Evolutionary conservation across 2,329 filamentous ascomycete genomes (phyloP), one percentile per base, ranked within the genome.

Genomic region (Rugonectria rugulosa): DNA sequence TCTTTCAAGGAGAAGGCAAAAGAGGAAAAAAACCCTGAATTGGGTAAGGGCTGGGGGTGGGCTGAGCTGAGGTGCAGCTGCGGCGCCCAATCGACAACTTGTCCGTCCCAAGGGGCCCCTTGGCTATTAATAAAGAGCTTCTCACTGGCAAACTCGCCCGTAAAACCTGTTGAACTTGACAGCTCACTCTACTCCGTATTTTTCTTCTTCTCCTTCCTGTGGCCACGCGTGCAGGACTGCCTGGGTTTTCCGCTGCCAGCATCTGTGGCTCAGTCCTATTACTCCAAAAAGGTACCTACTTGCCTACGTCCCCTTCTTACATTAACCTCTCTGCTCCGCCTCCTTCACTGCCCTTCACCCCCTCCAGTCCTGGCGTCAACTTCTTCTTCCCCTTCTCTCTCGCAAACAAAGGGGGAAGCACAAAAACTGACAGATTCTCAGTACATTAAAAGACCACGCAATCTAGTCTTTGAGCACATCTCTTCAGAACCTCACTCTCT

Each of bases 221-320:
- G 24, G 21, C 20, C 21, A n/a, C n/a, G n/a, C 34, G 31, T n/a
- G 9, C 45, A 36, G 50, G 50, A 40, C 43, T 36, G 29, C 14
- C 41, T 20, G 36, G 34, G 36, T 34, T 53, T 27, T 6, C 11
- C 21, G 20, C 34, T 40, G 50, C 42, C 37, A 42, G 38, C 17
- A n/a, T 27, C 38, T 36, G 21, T 53, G 46, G 41, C 46, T 45
- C 45, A 49, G 45, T 49, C 52, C 40, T 50, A 32, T 14, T 14
- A 6, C 24, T 27, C 12, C 12, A 32, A 14, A 14, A 12, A 29
- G 26, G 26, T 29, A 29, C 26, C 26, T 12, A 49, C 32, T 31
- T 20, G 17, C 17, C 11, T 19, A n/a, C 9, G 34, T 37, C 14
- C 20, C 29, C 38, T 50, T 20, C 29, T 31, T 50, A 42, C 46